A percentile compares a stretch with the other conserved stretches of the same genome.
These are phyloP conservation scores for Didymella sp. DNA, from an alignment of 2,329 filamentous ascomycete genomes.

Conservation along the genomic window DNA sequence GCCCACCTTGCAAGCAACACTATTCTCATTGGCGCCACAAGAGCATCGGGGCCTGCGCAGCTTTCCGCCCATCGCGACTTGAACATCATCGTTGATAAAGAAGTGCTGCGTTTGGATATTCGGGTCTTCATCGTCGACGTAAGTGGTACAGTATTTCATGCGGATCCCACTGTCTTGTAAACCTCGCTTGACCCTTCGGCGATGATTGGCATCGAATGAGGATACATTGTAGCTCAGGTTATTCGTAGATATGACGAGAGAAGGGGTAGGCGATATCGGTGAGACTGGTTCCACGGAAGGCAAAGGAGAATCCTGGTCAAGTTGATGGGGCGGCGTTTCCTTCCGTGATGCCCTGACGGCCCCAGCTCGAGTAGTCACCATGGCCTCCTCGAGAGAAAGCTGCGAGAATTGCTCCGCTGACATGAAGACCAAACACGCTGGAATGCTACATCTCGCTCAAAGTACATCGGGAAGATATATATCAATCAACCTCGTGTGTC, in stretches of 20 bases:
- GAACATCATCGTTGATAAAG: conserved; percentile 47
- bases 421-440: conserved; percentile 38
- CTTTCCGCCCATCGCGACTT: conserved; percentile 41
- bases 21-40: conserved; percentile 45
- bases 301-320: conserved; percentile 33
- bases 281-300: conserved; percentile 31
- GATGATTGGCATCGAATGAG: conserved; percentile 40
- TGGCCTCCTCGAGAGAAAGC: conserved; percentile 46
- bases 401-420: conserved; percentile 48
- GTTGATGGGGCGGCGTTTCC: conserved; percentile 24
- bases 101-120: conserved; percentile 39
- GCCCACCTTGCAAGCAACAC: conserved; percentile 46
- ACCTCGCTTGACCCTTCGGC: conserved; percentile 41
- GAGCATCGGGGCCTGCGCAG: conserved; percentile 40
- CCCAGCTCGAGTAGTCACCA: conserved; percentile 49
- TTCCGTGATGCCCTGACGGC: conserved; percentile 40
- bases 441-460: conserved; percentile 22
- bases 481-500: conserved; percentile 26
- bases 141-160: conserved; percentile 45
- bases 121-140: conserved; percentile 30
- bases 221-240: conserved; percentile 47
- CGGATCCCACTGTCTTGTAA: conserved; percentile 45
- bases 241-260: conserved; percentile 43
- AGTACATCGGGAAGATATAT: conserved; percentile 40
- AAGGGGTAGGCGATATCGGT: conserved; percentile 38